These are phyloP conservation scores for Helicosporidium sp. DNA, from an alignment of 139 green algal species.

Conservation along the genomic window DNA sequence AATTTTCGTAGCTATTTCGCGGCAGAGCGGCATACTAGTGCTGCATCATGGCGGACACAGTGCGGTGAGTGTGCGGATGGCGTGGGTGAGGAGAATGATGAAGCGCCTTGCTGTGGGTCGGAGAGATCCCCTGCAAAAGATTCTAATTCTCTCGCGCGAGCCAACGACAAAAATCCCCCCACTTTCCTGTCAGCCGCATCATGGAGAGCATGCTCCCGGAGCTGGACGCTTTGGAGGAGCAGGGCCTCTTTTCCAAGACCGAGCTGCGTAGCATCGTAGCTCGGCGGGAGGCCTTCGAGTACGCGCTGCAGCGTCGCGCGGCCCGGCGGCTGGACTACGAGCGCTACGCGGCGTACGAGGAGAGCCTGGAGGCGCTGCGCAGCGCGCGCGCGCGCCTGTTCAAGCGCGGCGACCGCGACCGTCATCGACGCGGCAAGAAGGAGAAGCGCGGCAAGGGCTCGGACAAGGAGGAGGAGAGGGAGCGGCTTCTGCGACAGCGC, in stretches of 20 bases:
- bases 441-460: no score
- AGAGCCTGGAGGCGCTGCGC: constrained; percentile 54
- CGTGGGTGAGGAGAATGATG: no score
- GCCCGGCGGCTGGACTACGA: constrained; percentile 58
- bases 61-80: no score
- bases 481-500: constrained; percentile 20
- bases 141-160: neutral
- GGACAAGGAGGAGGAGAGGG: no score
- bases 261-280: constrained; percentile 63
- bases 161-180: neutral
- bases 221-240: constrained; percentile 69
- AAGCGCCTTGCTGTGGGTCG: neutral
- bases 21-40: neutral
- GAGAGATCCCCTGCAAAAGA: neutral
- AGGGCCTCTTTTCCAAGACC: constrained; percentile 58
- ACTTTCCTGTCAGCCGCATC: constrained; percentile 29
- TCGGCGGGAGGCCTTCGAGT: constrained; percentile 67
- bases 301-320: constrained; percentile 54
- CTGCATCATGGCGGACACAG: constrained; percentile 24
- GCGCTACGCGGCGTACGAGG: constrained; percentile 61
- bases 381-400: constrained; percentile 20
- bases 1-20: neutral
- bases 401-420: no score
- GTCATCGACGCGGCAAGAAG: no score
- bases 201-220: constrained; percentile 91